Evolutionary conservation across 2,329 filamentous ascomycete genomes (phyloP), one percentile per base, ranked within the genome.

Genomic region (Phialophora chinensis): DNA sequence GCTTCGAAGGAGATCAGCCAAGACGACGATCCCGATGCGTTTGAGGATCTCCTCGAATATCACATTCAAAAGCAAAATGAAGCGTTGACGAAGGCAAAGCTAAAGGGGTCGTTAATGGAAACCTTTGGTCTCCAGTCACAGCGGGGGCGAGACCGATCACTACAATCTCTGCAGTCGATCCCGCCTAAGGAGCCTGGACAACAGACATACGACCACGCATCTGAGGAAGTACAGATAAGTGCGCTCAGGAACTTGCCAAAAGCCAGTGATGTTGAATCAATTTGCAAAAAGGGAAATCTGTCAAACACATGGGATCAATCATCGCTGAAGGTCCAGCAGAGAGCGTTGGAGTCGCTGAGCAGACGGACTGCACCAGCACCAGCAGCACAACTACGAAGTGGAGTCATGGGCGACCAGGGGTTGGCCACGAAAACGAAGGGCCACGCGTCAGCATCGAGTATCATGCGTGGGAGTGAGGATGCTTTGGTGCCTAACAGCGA

Each of bases 401-500:
- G 38, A n/a, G 14, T n/a, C 38, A 20, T 8, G 6, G 17, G 38
- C 17, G 38, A 44, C 38, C 38, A 17, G 38, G 14, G 17, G 14
- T 8, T 8, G 14, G n/a, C 14, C 7, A n/a, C 29, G 25, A 8
- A 31, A 29, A n/a, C 11, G 17, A 23, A 29, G 10, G 49, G 49
- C 49, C 10, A 27, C 49, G 20, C 12, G 23, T 52, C 25, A 17
- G 53, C 29, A 33, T 20, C 29, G 47, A 31, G 31, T 33, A 42
- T 35, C 3, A 44, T 61, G 4, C 65, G 35, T 53, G 84, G 84
- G 2, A 86, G 84, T 66, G 84, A 86, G 70, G 84, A 86, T 69
- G 72, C 81, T 44, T 80, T 86, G 23, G 73, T 85, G 47, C 82
- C 81, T 23, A 79, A 82, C 64, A 85, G 82, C 58, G 83, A 85